Evolutionary conservation across 108 stramenopile genomes (phyloP).

Genomic region (Cyclotella sp.): DNA sequence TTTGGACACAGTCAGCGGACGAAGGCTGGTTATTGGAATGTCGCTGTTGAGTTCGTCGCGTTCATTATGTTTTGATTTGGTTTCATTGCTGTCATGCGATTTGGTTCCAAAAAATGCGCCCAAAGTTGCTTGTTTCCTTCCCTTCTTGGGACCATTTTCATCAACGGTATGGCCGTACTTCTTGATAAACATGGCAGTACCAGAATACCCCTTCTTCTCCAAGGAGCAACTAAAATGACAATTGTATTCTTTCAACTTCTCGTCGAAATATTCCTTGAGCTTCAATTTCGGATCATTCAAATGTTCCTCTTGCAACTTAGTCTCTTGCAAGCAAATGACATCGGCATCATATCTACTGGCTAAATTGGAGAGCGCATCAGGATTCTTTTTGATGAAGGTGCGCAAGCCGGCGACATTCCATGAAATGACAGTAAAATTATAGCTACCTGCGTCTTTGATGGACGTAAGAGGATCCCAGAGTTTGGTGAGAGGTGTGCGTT

Average conservation of each 20-base stretch:
- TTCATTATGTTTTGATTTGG: conserved; percentile 14
- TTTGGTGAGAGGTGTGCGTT: conserved; percentile 70
- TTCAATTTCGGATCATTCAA: conserved; percentile 81
- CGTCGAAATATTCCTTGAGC: conserved; percentile 61
- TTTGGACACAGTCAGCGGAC: conserved; percentile 57
- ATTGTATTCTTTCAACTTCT: conserved; percentile 82
- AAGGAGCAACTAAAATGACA: conserved; percentile 87
- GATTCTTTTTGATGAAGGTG: conserved; percentile 77
- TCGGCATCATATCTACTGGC: conserved; percentile 70
- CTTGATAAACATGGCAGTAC: conserved; percentile 92
- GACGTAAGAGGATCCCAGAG: conserved; percentile 59
- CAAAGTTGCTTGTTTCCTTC: conserved; percentile 76
- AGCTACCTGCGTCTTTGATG: conserved; percentile 51
- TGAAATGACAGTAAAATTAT: conserved; percentile 81
- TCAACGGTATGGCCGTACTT: conserved; percentile 15
- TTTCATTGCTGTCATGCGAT: neutral
- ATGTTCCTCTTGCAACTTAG: conserved; percentile 89
- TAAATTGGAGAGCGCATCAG: conserved; percentile 66
- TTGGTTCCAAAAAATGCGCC: conserved; percentile 74
- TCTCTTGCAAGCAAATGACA: conserved; percentile 92
- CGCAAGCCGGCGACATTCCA: conserved; percentile 96
- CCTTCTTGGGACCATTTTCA: conserved; percentile 30
- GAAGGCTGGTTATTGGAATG: conserved; percentile 47
- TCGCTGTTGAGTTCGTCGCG: conserved; percentile 31
- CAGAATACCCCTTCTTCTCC: conserved; percentile 97